Evolutionary conservation across 2,329 filamentous ascomycete genomes (phyloP).

Genomic region (Phialemonium atrogriseum): DNA sequence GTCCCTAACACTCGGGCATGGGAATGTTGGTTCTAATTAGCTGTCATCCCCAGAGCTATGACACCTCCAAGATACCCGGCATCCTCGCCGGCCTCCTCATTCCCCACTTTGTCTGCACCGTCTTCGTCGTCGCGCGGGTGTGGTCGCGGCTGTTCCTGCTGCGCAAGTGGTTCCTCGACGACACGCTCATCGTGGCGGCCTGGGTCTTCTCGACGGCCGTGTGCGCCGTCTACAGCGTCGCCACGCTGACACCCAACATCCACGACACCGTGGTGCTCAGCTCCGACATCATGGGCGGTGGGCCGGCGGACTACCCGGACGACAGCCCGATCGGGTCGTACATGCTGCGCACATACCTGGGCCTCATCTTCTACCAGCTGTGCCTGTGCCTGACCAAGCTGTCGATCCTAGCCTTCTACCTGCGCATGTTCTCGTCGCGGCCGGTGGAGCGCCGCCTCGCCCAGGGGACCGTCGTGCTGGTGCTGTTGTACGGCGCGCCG

Average conservation of each 20-base stretch:
- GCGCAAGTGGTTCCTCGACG: conserved; percentile 24
- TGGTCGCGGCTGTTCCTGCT: conserved; percentile 20
- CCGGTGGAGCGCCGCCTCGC: conserved; percentile 23
- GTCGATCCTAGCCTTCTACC: conserved; percentile 28
- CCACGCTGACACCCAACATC: conserved; percentile 15
- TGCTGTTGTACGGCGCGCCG: conserved; percentile 24
- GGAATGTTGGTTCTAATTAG: too few relatives aligned
- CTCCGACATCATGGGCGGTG: conserved; percentile 1
- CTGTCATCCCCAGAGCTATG: conserved; percentile 1
- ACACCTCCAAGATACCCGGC: conserved; percentile 13
- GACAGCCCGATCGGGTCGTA: conserved; percentile 11
- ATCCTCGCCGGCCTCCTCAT: conserved; percentile 22
- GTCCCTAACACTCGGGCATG: too few relatives aligned
- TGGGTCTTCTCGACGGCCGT: conserved; percentile 23
- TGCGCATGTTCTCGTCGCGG: conserved; percentile 26
- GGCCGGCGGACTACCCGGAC: conserved; percentile 2
- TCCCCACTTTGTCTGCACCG: conserved; percentile 22
- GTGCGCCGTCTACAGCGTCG: conserved; percentile 21
- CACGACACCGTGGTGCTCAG: conserved; percentile 7
- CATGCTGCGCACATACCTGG: conserved; percentile 22
- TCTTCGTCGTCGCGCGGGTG: conserved; percentile 18
- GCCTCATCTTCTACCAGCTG: conserved; percentile 28
- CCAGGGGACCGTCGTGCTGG: conserved; percentile 23
- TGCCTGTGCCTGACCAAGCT: conserved; percentile 30
- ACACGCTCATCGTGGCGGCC: conserved; percentile 21